Conservation (phyloP, 176 grass and related monocot genomes). For the Olyra latifolia region DNA sequence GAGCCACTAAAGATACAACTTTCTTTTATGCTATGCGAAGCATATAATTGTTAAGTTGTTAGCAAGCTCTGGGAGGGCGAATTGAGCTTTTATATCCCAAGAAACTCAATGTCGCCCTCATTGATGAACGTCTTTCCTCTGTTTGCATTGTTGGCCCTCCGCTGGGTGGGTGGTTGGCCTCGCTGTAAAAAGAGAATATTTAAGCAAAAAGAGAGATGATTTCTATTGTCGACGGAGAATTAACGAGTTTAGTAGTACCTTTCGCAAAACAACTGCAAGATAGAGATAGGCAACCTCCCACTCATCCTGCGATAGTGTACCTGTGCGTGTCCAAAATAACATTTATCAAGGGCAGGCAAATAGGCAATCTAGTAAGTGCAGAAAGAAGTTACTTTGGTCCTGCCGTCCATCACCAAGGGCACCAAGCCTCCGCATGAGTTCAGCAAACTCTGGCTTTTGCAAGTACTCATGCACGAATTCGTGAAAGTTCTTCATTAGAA, state of each 20-base stretch:
- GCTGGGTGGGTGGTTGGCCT: constrained; percentile 45
- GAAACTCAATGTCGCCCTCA: constrained; percentile 75
- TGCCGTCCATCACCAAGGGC: constrained; percentile 79
- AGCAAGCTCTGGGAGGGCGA: constrained; percentile 38
- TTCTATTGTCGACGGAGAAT: constrained; percentile 15
- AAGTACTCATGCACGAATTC: constrained; percentile 89
- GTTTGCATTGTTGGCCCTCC: constrained; percentile 50
- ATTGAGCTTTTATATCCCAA: constrained; percentile 38
- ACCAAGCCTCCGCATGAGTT: constrained; percentile 91
- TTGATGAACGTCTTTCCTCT: constrained; percentile 67
- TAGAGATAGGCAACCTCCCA: constrained; percentile 98
- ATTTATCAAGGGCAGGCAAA: neutral
- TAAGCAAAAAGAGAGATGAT: constrained; percentile 18
- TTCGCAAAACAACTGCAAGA: constrained; percentile 78
- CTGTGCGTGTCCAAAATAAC: constrained; percentile 22
- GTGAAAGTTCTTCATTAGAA: constrained; percentile 88
- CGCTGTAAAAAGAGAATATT: constrained; percentile 41
- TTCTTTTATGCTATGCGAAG: constrained; percentile 26
- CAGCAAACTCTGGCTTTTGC: constrained; percentile 75
- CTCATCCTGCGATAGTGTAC: constrained; percentile 77
- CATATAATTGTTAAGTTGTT: constrained; percentile 40
- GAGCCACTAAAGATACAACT: constrained; percentile 34
- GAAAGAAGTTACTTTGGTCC: constrained; percentile 60
- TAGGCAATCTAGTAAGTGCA: neutral
- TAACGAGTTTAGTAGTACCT: constrained; percentile 39